Percentiles rank a stretch among this genome's conserved stretches.
These are phyloP conservation scores for Urtica urens DNA, from an alignment of 306 rosid genomes.

Conservation along the genomic window DNA sequence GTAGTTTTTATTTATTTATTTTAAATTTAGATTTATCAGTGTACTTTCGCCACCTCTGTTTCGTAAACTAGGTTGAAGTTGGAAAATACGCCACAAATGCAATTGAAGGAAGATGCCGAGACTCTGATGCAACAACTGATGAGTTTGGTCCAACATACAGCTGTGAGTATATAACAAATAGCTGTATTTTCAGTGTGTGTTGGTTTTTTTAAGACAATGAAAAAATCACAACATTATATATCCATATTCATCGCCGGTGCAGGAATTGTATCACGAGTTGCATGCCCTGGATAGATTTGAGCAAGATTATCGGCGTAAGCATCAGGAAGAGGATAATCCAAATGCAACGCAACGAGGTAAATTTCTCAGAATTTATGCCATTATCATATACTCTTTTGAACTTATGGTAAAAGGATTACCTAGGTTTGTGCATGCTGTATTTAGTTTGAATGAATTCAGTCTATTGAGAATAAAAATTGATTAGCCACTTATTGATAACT, in stretches of 20 bases:
- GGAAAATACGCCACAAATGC: conserved; percentile 67
- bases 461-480: too few relatives aligned
- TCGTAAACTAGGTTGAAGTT: conserved; percentile 70
- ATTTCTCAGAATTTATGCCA: too few relatives aligned
- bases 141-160: conserved; percentile 76
- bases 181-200: too few relatives aligned
- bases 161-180: conserved; percentile 49
- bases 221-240: too few relatives aligned
- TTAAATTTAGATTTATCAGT: conserved; percentile 3
- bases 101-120: conserved; percentile 81
- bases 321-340: conserved; percentile 83
- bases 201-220: too few relatives aligned
- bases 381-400: too few relatives aligned
- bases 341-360: conserved; percentile 79
- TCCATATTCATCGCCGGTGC: too few relatives aligned
- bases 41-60: conserved; percentile 18
- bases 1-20: conserved; percentile 8
- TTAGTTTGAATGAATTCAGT: too few relatives aligned
- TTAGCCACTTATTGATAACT: too few relatives aligned
- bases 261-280: conserved; percentile 95
- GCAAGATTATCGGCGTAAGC: conserved; percentile 86
- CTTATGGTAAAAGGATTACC: too few relatives aligned
- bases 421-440: too few relatives aligned
- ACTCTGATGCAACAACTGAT: conserved; percentile 72
- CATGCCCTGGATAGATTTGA: conserved; percentile 95